Base-by-base conservation (phyloP, 2,329 filamentous ascomycete species). In the Pseudomassariella vexata region DNA sequence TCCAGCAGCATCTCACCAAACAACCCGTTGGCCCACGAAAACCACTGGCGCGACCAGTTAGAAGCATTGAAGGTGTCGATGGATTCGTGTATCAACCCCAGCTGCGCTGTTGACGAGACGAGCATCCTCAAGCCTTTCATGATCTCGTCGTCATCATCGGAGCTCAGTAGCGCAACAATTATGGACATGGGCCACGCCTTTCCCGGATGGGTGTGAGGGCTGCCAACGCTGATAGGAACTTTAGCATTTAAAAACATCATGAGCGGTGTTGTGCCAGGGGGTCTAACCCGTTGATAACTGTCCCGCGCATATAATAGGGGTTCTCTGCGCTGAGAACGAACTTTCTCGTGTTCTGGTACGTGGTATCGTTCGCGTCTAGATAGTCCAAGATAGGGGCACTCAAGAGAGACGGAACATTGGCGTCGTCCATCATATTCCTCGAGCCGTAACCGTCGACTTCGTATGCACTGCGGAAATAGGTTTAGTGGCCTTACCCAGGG, bases 21-120 rank as follows among this genome's bases (percentile, higher is more conserved):
- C 14, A 94, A 74, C 0, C 82, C 85, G 51, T 92, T 92, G n/a
- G 85, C 85, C 86, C 86, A 92, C 2, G 85, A 82, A 51, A 94
- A 92, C 65, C 65, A 68, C 30, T 61, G 59, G 26, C 64, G 48
- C 3, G 64, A 67, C 60, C 62, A 68, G 14, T 50, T 39, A 5
- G 40, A 49, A 15, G 70, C 62, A 37, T 73, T 63, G 28, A 79
- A 73, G 10, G 85, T 81, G 50, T 85, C 73, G 34, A 90, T 70
- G 37, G 80, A 85, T 62, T 94, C 88, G 46, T 94, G 86, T 1
- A 94, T 76, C 42, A 94, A 57, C 0, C 87, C 88, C 7, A 85
- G 65, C n/a, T 70, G 67, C 44, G 78, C 81, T 3, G 81, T 86
- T 38, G 79, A 77, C 43, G 79, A 75, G 37, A 94, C 74, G 9